phyloP scores from a whole-genome alignment of 306 rosid genomes.

The Casuarina cunninghamiana region DNA sequence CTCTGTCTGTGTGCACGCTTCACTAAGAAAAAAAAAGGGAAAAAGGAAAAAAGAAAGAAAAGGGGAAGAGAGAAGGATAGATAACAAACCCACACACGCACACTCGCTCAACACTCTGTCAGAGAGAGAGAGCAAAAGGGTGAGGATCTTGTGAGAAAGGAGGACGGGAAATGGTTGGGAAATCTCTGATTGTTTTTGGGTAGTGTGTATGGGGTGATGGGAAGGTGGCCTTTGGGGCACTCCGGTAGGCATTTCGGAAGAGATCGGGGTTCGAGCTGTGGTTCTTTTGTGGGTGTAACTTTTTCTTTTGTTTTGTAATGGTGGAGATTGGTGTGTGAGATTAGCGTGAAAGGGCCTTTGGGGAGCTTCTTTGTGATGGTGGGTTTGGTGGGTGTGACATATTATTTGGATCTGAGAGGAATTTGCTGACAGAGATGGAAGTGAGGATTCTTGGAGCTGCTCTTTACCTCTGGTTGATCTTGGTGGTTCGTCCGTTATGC shows the following conservation, averaged over 20 bases:
- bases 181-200: not conserved
- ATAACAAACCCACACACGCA: conserved; percentile 38
- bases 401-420: conserved; percentile 82
- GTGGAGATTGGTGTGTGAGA: conserved; percentile 45
- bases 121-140: conserved; percentile 28
- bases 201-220: conserved; percentile 1
- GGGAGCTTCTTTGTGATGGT: conserved; percentile 47
- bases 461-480: conserved; percentile 48
- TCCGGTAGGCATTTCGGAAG: conserved; percentile 26
- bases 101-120: conserved; percentile 34
- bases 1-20: conserved; percentile 53
- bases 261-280: conserved; percentile 62
- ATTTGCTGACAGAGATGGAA: conserved; percentile 63
- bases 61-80: conserved; percentile 2
- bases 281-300: conserved; percentile 28
- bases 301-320: conserved; percentile 29
- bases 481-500: conserved; percentile 66
- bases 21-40: conserved; percentile 39
- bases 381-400: conserved; percentile 35
- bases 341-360: conserved; percentile 46
- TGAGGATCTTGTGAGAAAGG: conserved; percentile 18
- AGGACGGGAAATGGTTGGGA: not conserved
- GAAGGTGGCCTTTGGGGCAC: conserved; percentile 24
- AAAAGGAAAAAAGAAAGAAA: not conserved
- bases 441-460: conserved; percentile 49